Evolutionary conservation across 1,284 basidiomycete species (phyloP).

Genomic region (Malassezia equina): DNA sequence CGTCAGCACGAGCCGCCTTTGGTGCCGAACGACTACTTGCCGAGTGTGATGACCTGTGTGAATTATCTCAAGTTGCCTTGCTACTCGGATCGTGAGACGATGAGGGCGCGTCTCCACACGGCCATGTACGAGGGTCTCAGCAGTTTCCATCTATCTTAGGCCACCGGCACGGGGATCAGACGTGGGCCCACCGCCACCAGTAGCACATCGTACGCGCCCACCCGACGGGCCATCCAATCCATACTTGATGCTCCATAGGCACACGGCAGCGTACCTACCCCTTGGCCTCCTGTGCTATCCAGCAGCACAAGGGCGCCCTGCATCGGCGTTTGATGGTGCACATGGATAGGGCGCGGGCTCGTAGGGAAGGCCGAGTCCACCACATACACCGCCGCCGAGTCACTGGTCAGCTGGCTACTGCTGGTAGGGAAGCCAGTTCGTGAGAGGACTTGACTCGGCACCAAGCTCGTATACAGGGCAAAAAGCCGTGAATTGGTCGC

Average conservation of each 20-base stretch:
- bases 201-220: slow-evolving; percentile 12
- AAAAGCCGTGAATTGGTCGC: slow-evolving; percentile 14
- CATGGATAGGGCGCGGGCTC: slow-evolving; percentile 5
- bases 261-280: background rate
- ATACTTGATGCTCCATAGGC: slow-evolving; percentile 2
- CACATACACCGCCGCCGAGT: slow-evolving; percentile 6
- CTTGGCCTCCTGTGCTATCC: background rate
- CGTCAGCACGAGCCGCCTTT: slow-evolving; percentile 74
- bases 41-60: slow-evolving; percentile 97
- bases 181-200: slow-evolving; percentile 7
- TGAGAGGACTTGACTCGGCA: background rate
- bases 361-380: slow-evolving; percentile 13
- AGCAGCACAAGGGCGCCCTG: slow-evolving; percentile 1
- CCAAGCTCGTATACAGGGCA: background rate
- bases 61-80: slow-evolving; percentile 53
- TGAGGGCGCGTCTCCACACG: slow-evolving; percentile 32
- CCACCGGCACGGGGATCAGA: slow-evolving; percentile 8
- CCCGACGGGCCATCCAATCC: slow-evolving; percentile 10
- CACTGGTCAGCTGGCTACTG: background rate
- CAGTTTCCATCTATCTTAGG: slow-evolving; percentile 43
- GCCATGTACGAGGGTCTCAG: slow-evolving; percentile 44
- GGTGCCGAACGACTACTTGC: slow-evolving; percentile 84
- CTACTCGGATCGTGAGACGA: slow-evolving; percentile 37
- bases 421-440: background rate
- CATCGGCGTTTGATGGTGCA: slow-evolving; percentile 1